Evolutionary conservation across 2,329 filamentous ascomycete genomes (phyloP).

Genomic region (Monilinia vaccinii-corymbosi): DNA sequence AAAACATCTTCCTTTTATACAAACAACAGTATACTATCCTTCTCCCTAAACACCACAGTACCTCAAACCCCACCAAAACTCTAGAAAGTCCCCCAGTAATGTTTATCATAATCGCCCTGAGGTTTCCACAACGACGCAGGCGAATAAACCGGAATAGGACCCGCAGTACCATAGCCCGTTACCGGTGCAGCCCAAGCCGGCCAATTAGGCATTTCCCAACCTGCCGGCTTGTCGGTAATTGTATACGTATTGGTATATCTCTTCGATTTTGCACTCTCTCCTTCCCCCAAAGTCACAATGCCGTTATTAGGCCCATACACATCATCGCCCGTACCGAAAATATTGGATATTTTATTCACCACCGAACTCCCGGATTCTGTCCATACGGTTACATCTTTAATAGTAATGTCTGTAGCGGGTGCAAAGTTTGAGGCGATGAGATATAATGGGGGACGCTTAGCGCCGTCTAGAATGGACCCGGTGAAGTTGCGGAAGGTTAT

Average conservation of each 20-base stretch:
- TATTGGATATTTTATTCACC: constrained; percentile 30
- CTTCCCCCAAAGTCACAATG: constrained; percentile 7
- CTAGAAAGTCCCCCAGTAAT: constrained; percentile 9
- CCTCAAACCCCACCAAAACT: neutral
- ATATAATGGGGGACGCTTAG: constrained; percentile 25
- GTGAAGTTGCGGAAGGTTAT: constrained; percentile 28
- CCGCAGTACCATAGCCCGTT: constrained; percentile 11
- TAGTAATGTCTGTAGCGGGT: constrained; percentile 28
- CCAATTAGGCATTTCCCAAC: constrained; percentile 18
- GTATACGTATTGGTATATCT: constrained; percentile 29
- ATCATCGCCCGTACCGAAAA: constrained; percentile 30
- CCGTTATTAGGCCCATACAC: constrained; percentile 21
- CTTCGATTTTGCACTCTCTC: constrained; percentile 9
- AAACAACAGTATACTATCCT: neutral
- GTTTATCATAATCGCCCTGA: constrained; percentile 2
- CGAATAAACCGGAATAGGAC: constrained; percentile 24
- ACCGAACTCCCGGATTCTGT: constrained; percentile 23
- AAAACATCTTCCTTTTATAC: neutral
- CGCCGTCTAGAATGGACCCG: constrained; percentile 21
- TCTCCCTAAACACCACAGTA: neutral
- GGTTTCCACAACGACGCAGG: constrained; percentile 29
- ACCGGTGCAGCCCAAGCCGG: neutral
- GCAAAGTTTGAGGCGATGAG: constrained; percentile 30
- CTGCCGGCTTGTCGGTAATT: constrained; percentile 26
- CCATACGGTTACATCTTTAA: constrained; percentile 31